phyloP scores from a whole-genome alignment of 2,329 filamentous ascomycete genomes.

The Epichloe uncinata region DNA sequence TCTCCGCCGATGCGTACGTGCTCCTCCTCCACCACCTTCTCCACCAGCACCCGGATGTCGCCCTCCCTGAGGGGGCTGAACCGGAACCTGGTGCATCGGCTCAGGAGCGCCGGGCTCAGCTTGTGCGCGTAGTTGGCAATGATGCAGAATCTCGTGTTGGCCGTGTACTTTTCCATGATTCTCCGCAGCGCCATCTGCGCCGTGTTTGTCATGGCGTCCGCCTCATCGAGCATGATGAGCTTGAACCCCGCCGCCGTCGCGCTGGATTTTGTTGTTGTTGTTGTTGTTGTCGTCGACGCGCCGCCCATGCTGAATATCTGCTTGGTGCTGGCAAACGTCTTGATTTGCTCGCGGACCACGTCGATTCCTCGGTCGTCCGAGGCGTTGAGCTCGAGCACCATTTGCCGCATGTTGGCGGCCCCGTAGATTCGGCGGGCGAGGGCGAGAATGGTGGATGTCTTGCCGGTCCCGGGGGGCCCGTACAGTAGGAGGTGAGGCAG shows the following conservation, averaged over 20 bases:
- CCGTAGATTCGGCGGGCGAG: slow-evolving; percentile 91
- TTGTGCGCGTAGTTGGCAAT: slow-evolving; percentile 99
- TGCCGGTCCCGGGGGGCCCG: slow-evolving; percentile 90
- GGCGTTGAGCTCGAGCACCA: slow-evolving; percentile 96
- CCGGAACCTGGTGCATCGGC: slow-evolving; percentile 84
- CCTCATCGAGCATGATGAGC: slow-evolving; percentile 94
- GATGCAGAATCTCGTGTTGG: slow-evolving; percentile 94
- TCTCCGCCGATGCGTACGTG: slow-evolving; percentile 68
- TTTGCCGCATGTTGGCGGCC: slow-evolving; percentile 82
- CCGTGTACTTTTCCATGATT: slow-evolving; percentile 99
- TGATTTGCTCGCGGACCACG: slow-evolving; percentile 96
- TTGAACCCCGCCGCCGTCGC: slow-evolving; percentile 73
- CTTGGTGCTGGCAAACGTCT: slow-evolving; percentile 95
- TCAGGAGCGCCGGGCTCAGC: slow-evolving; percentile 81
- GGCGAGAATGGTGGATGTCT: slow-evolving; percentile 92
- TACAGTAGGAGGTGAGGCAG: slow-evolving; percentile 94
- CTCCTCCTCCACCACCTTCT: slow-evolving; percentile 82
- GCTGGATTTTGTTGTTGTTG: slow-evolving; percentile 18
- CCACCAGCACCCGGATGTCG: slow-evolving; percentile 75
- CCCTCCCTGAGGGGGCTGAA: slow-evolving; percentile 86
- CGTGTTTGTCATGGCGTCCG: slow-evolving; percentile 98
- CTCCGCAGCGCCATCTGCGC: slow-evolving; percentile 93
- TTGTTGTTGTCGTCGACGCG: slow-evolving; percentile 23
- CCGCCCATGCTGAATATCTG: slow-evolving; percentile 77
- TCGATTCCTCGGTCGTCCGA: slow-evolving; percentile 97